phyloP scores from a whole-genome alignment of 208 protist species.

The Leishmania gerbilli region DNA sequence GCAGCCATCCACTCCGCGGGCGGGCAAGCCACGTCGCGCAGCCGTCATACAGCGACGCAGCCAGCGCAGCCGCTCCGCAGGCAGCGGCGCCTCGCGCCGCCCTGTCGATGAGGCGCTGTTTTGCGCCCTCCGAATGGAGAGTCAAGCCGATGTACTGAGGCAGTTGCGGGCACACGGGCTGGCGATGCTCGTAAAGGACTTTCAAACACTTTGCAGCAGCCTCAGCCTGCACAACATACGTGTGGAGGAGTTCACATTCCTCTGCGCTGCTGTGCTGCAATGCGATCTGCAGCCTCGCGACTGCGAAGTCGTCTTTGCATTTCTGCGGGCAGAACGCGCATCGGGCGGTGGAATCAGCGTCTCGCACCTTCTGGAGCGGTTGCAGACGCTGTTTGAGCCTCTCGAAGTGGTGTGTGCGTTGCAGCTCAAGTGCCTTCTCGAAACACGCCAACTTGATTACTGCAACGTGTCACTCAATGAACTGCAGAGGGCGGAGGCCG shows the following conservation, averaged over 20 bases:
- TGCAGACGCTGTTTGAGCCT: constrained; percentile 28
- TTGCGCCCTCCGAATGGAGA: constrained; percentile 28
- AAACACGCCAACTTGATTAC: constrained; percentile 23
- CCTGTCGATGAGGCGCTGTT: constrained; percentile 36
- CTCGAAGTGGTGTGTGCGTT: constrained; percentile 21
- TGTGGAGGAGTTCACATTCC: constrained; percentile 23
- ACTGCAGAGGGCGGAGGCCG: constrained; percentile 16
- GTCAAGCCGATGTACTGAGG: constrained; percentile 15
- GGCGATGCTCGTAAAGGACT: constrained; percentile 14
- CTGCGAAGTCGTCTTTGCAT: constrained; percentile 33
- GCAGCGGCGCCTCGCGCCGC: constrained; percentile 4
- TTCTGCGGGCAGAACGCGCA: constrained; percentile 20
- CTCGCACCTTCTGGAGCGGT: constrained; percentile 16
- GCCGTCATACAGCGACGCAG: neutral
- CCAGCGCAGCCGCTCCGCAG: neutral
- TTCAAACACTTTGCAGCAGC: constrained; percentile 24
- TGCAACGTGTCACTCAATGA: constrained; percentile 28
- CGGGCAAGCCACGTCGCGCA: neutral
- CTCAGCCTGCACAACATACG: constrained; percentile 32
- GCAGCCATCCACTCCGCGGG: neutral
- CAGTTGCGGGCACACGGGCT: constrained; percentile 19
- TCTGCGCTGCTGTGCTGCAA: constrained; percentile 27
- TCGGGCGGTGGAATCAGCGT: constrained; percentile 24
- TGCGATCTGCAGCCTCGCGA: constrained; percentile 15
- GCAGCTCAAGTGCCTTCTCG: constrained; percentile 33